phyloP scores from a whole-genome alignment of 2,329 filamentous ascomycete genomes.

The Chaetomium strumarium region DNA sequence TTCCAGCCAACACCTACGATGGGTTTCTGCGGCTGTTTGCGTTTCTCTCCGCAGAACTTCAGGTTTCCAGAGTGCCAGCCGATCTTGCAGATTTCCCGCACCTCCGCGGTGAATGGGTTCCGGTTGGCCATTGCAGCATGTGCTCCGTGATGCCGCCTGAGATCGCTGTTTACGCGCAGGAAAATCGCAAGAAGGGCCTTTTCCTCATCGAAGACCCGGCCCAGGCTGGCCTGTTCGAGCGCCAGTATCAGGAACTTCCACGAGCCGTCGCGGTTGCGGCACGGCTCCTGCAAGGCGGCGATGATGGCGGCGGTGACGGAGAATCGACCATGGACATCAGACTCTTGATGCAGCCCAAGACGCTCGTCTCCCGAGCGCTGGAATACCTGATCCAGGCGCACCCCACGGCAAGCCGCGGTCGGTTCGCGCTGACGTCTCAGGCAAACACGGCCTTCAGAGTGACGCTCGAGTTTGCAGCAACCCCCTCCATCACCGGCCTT shows the following conservation, averaged over 20 bases:
- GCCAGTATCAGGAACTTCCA: conserved; percentile 12
- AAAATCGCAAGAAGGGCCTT: neutral
- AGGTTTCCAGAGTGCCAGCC: neutral
- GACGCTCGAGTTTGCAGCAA: conserved; percentile 4
- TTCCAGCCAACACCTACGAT: conserved; percentile 10
- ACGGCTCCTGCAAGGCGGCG: neutral
- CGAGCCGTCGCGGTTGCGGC: conserved; percentile 14
- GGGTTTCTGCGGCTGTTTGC: conserved; percentile 19
- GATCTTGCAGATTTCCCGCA: neutral
- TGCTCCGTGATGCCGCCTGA: conserved; percentile 17
- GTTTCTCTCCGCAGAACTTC: conserved; percentile 11
- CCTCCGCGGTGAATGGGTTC: conserved; percentile 9
- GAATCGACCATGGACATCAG: conserved; percentile 3
- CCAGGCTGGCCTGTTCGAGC: conserved; percentile 16
- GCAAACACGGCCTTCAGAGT: conserved; percentile 6
- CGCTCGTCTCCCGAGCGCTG: conserved; percentile 16
- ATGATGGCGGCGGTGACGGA: neutral
- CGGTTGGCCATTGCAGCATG: conserved; percentile 10
- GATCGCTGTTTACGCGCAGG: conserved; percentile 4
- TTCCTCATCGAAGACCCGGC: conserved; percentile 16
- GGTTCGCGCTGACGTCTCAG: neutral
- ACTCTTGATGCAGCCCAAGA: conserved; percentile 13
- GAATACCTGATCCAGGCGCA: conserved; percentile 14
- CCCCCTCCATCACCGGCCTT: neutral
- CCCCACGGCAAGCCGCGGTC: conserved; percentile 7